phyloP scores from a whole-genome alignment of 2,329 filamentous ascomycete genomes.

The Parafenestella ontariensis region DNA sequence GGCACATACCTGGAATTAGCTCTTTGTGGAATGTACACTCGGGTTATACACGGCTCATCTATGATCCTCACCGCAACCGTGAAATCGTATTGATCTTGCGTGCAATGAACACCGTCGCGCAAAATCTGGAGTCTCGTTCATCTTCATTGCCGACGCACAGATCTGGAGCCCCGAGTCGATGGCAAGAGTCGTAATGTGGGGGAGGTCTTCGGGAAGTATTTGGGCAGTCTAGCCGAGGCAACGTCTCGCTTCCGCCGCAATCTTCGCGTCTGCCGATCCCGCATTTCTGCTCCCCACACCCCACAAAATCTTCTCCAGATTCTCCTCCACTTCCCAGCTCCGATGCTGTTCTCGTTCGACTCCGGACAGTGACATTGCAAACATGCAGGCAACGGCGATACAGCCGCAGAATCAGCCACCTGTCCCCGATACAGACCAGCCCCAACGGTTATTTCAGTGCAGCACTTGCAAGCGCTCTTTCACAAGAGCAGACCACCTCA shows the following conservation, averaged over 20 bases:
- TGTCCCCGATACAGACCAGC: conserved; percentile 25
- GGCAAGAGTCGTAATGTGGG: conserved; percentile 20
- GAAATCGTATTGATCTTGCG: neutral
- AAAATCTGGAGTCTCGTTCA: neutral
- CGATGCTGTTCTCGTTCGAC: conserved; percentile 19
- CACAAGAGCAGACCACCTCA: conserved; percentile 61
- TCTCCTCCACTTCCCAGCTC: conserved; percentile 33
- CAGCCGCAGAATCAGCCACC: conserved; percentile 12
- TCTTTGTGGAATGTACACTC: too few relatives aligned
- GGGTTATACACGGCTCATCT: neutral
- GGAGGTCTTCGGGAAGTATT: neutral
- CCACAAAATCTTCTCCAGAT: conserved; percentile 25
- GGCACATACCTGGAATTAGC: too few relatives aligned
- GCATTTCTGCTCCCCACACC: conserved; percentile 11
- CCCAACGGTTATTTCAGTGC: conserved; percentile 54
- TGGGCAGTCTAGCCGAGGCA: conserved; percentile 5
- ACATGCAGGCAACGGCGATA: conserved; percentile 26
- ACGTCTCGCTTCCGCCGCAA: neutral
- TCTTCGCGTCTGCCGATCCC: conserved; percentile 9
- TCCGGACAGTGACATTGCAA: conserved; percentile 9
- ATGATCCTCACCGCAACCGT: neutral
- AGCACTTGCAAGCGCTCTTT: conserved; percentile 61
- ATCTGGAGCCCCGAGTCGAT: neutral
- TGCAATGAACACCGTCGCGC: neutral
- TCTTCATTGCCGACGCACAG: neutral